These are phyloP conservation scores for Tylopilus sp. DNA, from an alignment of 768 basidiomycete species.

Conservation along the genomic window DNA sequence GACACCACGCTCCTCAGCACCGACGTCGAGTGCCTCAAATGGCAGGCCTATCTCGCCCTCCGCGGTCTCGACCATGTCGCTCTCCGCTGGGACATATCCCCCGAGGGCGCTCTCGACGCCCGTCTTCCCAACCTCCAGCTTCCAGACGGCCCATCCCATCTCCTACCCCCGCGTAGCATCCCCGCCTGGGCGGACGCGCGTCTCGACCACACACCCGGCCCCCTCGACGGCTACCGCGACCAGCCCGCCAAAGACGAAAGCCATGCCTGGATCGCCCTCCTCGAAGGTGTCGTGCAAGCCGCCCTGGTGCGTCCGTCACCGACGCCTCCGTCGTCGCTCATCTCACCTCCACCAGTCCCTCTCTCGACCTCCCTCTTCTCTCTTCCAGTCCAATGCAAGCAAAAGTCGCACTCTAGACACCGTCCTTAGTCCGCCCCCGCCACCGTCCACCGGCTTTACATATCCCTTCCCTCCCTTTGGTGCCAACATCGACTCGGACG, in stretches of 20 bases:
- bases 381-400: constrained; percentile 38
- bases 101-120: constrained; percentile 66
- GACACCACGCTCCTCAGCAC: constrained; percentile 47
- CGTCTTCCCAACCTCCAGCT: constrained; percentile 70
- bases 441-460: constrained; percentile 66
- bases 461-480: constrained; percentile 63
- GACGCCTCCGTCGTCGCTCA: constrained; percentile 5
- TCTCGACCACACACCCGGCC: constrained; percentile 38
- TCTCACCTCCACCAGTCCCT: constrained; percentile 38
- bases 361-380: constrained; percentile 42
- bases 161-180: constrained; percentile 66
- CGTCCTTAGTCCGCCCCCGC: constrained; percentile 60
- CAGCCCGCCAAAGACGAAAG: constrained; percentile 65
- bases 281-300: constrained; percentile 75
- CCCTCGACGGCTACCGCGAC: constrained; percentile 67
- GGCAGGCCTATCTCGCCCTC: constrained; percentile 75
- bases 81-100: constrained; percentile 65
- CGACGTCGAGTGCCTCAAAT: constrained; percentile 86
- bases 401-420: constrained; percentile 40
- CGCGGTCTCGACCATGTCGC: constrained; percentile 49
- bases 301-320: constrained; percentile 51
- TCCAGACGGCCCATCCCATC: constrained; percentile 42
- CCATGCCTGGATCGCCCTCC: constrained; percentile 75
- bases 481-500: constrained; percentile 46
- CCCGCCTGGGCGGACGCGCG: constrained; percentile 69